phyloP scores from a whole-genome alignment of 2,329 filamentous ascomycete species.

The Furcasterigmium sp. region DNA sequence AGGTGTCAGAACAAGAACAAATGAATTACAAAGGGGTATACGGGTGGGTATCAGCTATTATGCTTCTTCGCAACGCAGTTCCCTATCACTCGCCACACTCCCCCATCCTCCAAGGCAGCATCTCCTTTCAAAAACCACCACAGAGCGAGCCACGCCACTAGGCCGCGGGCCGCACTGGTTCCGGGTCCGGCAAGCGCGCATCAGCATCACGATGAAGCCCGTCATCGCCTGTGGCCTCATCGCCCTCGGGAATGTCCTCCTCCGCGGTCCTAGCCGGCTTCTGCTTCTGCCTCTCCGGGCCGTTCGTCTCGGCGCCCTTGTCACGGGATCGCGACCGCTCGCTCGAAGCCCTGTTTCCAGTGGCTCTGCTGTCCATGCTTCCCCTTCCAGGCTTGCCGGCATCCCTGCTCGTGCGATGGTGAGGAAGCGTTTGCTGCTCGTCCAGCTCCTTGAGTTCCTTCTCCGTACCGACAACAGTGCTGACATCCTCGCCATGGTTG shows the following conservation, averaged over 20 bases:
- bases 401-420: conserved; percentile 5
- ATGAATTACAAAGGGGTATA: background rate
- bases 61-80: background rate
- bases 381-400: background rate
- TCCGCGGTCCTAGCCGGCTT: too few relatives aligned
- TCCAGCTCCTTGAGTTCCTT: conserved; percentile 15
- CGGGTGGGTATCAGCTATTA: background rate
- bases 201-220: too few relatives aligned
- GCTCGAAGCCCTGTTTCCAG: background rate
- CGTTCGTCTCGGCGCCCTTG: background rate
- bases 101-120: too few relatives aligned
- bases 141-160: background rate
- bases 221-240: too few relatives aligned
- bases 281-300: background rate
- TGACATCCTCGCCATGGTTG: conserved; percentile 34
- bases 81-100: too few relatives aligned
- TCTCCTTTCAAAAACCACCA: background rate
- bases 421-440: conserved; percentile 8
- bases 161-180: background rate
- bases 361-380: background rate
- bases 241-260: conserved; percentile 4
- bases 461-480: conserved; percentile 21
- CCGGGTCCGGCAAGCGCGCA: background rate
- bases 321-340: background rate
- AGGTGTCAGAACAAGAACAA: too few relatives aligned